Percentiles rank a stretch among this genome's conserved stretches.
Evolutionary conservation across 2,329 filamentous ascomycete genomes (phyloP).

Genomic region (Grosmannia huntii): DNA sequence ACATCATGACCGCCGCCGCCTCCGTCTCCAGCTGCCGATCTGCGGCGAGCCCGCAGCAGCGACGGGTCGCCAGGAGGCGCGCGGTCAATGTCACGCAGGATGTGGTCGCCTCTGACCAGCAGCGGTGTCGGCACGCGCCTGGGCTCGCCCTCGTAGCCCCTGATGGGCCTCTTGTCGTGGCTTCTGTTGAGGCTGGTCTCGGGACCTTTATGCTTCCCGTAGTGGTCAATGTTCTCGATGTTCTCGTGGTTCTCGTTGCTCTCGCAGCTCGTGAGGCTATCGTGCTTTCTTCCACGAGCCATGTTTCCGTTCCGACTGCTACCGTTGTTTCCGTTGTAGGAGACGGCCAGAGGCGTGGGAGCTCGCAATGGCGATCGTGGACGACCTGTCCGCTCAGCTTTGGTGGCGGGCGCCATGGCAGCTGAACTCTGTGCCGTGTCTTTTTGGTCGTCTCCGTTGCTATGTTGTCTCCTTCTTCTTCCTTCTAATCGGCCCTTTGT

Average conservation of each 20-base stretch:
- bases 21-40: background rate
- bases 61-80: constrained; percentile 25
- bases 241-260: background rate
- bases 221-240: background rate
- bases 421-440: background rate
- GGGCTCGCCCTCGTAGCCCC: background rate
- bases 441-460: background rate
- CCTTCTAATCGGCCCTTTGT: background rate
- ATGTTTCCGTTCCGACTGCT: background rate
- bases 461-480: background rate
- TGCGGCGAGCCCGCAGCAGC: constrained; percentile 16
- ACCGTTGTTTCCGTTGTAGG: background rate
- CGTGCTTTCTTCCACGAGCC: background rate
- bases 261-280: background rate
- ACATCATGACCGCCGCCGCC: constrained; percentile 7
- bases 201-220: background rate
- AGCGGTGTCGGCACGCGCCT: constrained; percentile 10
- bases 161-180: background rate
- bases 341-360: background rate
- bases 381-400: background rate
- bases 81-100: constrained; percentile 26
- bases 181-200: background rate
- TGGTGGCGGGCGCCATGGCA: background rate
- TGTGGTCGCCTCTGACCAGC: constrained; percentile 23
- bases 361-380: background rate